Conservation (phyloP, 495 filamentous ascomycete genomes). For the Tuber magnatum region DNA sequence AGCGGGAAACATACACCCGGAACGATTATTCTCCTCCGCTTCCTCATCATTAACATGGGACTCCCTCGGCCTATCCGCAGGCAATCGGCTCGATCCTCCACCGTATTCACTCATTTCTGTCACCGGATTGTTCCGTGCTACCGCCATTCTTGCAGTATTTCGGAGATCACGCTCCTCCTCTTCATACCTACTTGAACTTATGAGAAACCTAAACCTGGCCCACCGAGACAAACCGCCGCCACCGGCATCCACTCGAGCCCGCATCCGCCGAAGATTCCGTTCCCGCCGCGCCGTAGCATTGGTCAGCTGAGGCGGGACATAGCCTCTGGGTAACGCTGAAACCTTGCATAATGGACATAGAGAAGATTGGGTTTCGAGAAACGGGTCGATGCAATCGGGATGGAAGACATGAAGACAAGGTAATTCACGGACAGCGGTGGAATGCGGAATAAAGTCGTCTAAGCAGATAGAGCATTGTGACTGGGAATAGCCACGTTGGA, state of each 20-base stretch:
- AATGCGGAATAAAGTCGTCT: slow-evolving; percentile 62
- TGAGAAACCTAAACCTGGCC: neutral
- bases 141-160: slow-evolving; percentile 8
- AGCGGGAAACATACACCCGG: slow-evolving; percentile 23
- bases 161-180: neutral
- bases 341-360: slow-evolving; percentile 85
- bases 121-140: neutral
- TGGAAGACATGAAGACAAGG: slow-evolving; percentile 90
- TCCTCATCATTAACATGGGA: slow-evolving; percentile 13
- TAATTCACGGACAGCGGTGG: slow-evolving; percentile 69
- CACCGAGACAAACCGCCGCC: slow-evolving; percentile 11
- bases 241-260: slow-evolving; percentile 37
- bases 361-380: slow-evolving; percentile 61
- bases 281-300: slow-evolving; percentile 76
- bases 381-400: slow-evolving; percentile 76
- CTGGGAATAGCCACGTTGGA: slow-evolving; percentile 53
- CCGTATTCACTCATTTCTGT: slow-evolving; percentile 12
- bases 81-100: neutral
- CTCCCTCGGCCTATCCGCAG: neutral
- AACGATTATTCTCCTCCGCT: slow-evolving; percentile 11
- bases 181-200: neutral
- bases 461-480: slow-evolving; percentile 79
- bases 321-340: slow-evolving; percentile 59
- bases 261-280: slow-evolving; percentile 49
- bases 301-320: slow-evolving; percentile 62